Evolutionary conservation across 139 green algal genomes (phyloP).

Genomic region (Deuterostichococcus epilithicus): DNA sequence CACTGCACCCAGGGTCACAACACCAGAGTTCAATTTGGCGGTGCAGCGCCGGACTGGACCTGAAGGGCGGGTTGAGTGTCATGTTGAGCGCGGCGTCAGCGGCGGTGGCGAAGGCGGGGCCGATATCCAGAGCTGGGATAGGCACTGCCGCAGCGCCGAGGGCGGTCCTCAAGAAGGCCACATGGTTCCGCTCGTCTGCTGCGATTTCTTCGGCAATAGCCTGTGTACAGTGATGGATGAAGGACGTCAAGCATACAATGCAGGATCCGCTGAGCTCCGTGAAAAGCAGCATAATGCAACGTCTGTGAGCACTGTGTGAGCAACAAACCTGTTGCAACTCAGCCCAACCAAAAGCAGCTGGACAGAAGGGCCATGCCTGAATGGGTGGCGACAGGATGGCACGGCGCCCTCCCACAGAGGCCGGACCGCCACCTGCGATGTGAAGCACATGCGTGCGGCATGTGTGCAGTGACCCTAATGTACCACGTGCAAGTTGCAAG

Average conservation of each 20-base stretch:
- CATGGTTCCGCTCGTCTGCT: constrained; percentile 45
- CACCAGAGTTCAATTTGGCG: background rate
- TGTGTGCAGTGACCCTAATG: too few relatives aligned
- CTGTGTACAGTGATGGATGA: background rate
- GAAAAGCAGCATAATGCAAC: background rate
- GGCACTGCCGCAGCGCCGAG: constrained; percentile 31
- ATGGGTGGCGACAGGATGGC: constrained; percentile 22
- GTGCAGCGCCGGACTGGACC: background rate
- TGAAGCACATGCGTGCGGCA: background rate
- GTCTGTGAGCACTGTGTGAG: too few relatives aligned
- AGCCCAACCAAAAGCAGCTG: too few relatives aligned
- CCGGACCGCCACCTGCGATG: constrained; percentile 12
- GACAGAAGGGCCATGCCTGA: too few relatives aligned
- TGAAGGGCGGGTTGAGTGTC: constrained; percentile 28
- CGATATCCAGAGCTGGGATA: constrained; percentile 37
- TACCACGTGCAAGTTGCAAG: too few relatives aligned
- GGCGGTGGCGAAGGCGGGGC: constrained; percentile 32
- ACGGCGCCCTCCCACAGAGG: constrained; percentile 20
- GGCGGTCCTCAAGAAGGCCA: constrained; percentile 23
- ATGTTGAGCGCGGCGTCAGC: constrained; percentile 33
- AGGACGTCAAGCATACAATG: background rate
- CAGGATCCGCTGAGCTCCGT: background rate
- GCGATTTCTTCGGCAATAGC: constrained; percentile 21
- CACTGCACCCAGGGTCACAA: too few relatives aligned
- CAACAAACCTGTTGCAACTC: too few relatives aligned